Evolutionary conservation across 371 early-diverging fungal species (phyloP).

Genomic region (Smittium mucronatum): DNA sequence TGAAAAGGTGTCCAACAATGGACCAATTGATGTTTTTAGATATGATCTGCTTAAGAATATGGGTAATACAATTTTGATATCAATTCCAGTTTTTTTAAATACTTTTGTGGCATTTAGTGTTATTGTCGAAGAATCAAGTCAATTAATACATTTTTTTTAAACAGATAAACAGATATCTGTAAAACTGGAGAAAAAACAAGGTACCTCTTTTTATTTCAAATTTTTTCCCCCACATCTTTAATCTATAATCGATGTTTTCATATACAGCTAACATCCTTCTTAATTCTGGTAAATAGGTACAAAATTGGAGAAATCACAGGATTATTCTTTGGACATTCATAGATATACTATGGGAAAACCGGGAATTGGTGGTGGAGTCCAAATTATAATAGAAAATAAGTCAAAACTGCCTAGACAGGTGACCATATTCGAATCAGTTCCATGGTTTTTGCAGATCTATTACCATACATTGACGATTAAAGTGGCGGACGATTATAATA

Average conservation of each 20-base stretch:
- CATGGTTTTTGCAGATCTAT: slow-evolving; percentile 85
- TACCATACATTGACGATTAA: slow-evolving; percentile 62
- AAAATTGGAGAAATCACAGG: too few relatives aligned
- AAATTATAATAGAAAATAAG: slow-evolving; percentile 52
- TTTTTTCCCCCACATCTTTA: too few relatives aligned
- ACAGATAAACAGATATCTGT: not conserved
- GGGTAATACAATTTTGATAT: not conserved
- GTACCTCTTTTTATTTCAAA: too few relatives aligned
- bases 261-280: too few relatives aligned
- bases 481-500: not conserved
- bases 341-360: slow-evolving; percentile 70
- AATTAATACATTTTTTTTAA: not conserved
- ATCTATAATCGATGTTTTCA: too few relatives aligned
- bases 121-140: too few relatives aligned
- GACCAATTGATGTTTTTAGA: not conserved
- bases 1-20: not conserved
- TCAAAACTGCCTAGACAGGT: slow-evolving; percentile 35
- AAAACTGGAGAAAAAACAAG: not conserved
- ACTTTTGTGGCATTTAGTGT: too few relatives aligned
- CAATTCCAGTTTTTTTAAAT: not conserved
- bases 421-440: slow-evolving; percentile 61
- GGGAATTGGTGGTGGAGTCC: slow-evolving; percentile 72
- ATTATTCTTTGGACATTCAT: slow-evolving; percentile 51
- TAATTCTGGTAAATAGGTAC: too few relatives aligned
- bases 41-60: not conserved